Conservation (phyloP, 2,329 filamentous ascomycete species). For the Pseudopyrenochaeta lycopersici region DNA sequence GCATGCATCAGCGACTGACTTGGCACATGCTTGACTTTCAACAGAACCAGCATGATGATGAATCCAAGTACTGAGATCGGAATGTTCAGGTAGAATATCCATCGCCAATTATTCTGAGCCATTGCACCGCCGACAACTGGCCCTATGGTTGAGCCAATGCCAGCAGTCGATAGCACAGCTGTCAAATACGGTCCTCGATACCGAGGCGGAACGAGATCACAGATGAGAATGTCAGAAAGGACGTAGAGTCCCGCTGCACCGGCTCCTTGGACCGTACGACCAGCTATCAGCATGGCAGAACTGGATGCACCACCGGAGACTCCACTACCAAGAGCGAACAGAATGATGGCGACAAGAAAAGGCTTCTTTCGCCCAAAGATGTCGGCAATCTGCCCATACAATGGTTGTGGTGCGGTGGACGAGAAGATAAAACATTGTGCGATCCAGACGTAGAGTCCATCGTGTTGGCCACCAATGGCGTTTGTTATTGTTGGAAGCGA, state of each 20-base stretch:
- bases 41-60: conserved; percentile 7
- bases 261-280: conserved; percentile 62
- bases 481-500: conserved; percentile 12
- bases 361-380: conserved; percentile 56
- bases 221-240: conserved; percentile 57
- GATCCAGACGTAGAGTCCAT: conserved; percentile 18
- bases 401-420: conserved; percentile 33
- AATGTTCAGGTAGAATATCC: conserved; percentile 52
- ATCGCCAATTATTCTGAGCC: conserved; percentile 50
- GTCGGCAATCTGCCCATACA: conserved; percentile 23
- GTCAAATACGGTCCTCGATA: conserved; percentile 52
- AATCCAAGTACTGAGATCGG: conserved; percentile 19
- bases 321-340: conserved; percentile 62
- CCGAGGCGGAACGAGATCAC: conserved; percentile 57
- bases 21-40: conserved; percentile 49
- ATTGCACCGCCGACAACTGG: conserved; percentile 26
- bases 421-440: conserved; percentile 12
- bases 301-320: conserved; percentile 58
- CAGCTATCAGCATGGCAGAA: conserved; percentile 60
- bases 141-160: conserved; percentile 16
- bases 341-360: conserved; percentile 40
- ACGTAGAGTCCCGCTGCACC: conserved; percentile 55
- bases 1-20: not conserved
- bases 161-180: conserved; percentile 11
- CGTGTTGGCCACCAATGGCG: not conserved